Percentiles rank a stretch among this genome's conserved stretches.
These are phyloP conservation scores for Gaertneriomyces semiglobifer DNA, from an alignment of 192 early-diverging fungal genomes.

Conservation along the genomic window DNA sequence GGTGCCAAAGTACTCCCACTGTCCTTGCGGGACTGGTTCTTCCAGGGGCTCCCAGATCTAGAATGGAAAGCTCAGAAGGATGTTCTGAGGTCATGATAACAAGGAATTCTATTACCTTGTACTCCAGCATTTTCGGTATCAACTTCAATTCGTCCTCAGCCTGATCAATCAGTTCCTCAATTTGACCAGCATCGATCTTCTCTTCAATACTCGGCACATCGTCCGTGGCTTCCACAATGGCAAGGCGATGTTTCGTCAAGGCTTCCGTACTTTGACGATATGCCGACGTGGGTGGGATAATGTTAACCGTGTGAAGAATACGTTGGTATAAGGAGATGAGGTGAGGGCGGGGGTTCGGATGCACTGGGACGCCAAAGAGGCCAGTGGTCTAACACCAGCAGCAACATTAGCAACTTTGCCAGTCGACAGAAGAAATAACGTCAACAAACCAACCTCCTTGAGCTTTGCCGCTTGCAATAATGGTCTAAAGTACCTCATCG, in stretches of 20 bases:
- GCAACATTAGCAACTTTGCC: background rate
- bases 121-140: conserved; percentile 78
- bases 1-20: conserved; percentile 69
- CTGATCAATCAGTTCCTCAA: conserved; percentile 87
- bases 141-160: conserved; percentile 87
- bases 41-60: conserved; percentile 80
- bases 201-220: conserved; percentile 75
- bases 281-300: conserved; percentile 70
- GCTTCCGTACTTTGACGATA: conserved; percentile 82
- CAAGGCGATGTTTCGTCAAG: conserved; percentile 71
- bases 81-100: background rate
- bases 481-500: conserved; percentile 28
- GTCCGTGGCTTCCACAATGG: conserved; percentile 69
- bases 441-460: conserved; percentile 21
- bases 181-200: conserved; percentile 73
- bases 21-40: conserved; percentile 69
- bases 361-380: conserved; percentile 80
- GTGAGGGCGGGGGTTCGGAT: conserved; percentile 80
- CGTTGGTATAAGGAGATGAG: conserved; percentile 78
- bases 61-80: conserved; percentile 3
- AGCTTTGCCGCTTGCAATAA: conserved; percentile 24
- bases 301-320: conserved; percentile 67
- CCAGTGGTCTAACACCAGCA: conserved; percentile 63
- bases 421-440: background rate
- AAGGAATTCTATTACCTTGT: conserved; percentile 62